Evolutionary conservation across 2,329 filamentous ascomycete genomes (phyloP), one percentile per base, ranked within the genome.

Genomic region (Microdochium paspali): DNA sequence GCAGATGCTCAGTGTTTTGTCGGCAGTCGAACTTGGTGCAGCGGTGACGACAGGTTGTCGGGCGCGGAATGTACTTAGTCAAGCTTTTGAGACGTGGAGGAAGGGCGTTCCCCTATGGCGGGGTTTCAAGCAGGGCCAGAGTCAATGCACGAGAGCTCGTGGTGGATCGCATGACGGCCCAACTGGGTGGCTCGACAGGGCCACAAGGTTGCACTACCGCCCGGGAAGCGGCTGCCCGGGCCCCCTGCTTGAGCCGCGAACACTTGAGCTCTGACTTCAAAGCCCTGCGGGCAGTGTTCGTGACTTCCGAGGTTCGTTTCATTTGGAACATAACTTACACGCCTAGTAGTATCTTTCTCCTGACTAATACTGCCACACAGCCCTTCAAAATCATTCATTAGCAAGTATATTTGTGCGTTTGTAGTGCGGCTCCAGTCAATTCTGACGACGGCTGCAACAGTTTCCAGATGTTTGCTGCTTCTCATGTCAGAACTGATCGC

Each of bases 81-180:
- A 40, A 40, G 35, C 18, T 40, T 20, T 20, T 21, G 18, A n/a
- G 32, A 40, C 44, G 47, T 39, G 30, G 49, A 25, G 46, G 43
- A 40, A 43, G 46, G 39, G 44, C 49, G 49, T 54, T 50, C 50
- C 50, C 46, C 50, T 58, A 40, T 56, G 56, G 56, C 54, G 57
- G 58, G 59, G 59, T 61, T 61, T 61, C 59, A 61, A 57, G 49
- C 35, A 20, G 18, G 35, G 35, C 35, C 35, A 20, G 18, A n/a
- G 35, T 40, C 35, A 40, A 40, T 40, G 35, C 35, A 40, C 18
- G 18, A 40, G 7, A 28, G 26, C 26, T 28, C 26, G 26, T 28
- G 26, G 26, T 28, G 26, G 26, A 28, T 28, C 26, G 18, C 35
- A 40, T 40, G 10, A 21, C 35, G 18, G 31, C 15, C 10, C n/a